Conservation (phyloP, 176 grass and related monocot species). For the maize (Zea mays) region DNA sequence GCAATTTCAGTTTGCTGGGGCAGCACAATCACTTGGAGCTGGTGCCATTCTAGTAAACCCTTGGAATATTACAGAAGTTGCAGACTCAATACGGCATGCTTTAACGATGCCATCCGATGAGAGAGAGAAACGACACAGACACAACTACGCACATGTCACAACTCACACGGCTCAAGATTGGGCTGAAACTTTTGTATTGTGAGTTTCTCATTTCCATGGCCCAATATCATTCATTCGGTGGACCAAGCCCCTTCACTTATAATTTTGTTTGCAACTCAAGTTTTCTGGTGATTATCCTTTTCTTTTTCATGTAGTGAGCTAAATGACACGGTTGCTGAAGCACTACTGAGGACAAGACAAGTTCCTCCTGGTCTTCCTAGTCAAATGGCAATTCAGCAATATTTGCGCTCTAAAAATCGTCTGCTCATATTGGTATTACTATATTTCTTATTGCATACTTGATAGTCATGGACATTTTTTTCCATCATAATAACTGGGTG, state of each 20-base stretch:
- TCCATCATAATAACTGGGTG: not conserved
- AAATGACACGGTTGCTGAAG: slow-evolving; percentile 93
- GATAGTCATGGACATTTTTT: not conserved
- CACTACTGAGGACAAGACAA: slow-evolving; percentile 89
- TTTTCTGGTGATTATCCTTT: slow-evolving; percentile 26
- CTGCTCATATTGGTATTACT: slow-evolving; percentile 85
- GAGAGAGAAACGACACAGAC: slow-evolving; percentile 94
- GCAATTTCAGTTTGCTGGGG: slow-evolving; percentile 87
- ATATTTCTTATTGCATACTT: slow-evolving; percentile 18
- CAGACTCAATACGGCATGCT: slow-evolving; percentile 63
- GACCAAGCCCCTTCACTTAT: too few relatives aligned
- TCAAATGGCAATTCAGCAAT: slow-evolving; percentile 60
- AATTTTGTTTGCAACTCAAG: not conserved
- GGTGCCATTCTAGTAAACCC: slow-evolving; percentile 96
- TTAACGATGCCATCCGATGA: slow-evolving; percentile 78
- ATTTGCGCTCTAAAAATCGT: slow-evolving; percentile 72
- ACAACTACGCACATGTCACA: slow-evolving; percentile 96
- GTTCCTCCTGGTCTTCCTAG: slow-evolving; percentile 78
- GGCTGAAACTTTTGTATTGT: slow-evolving; percentile 99
- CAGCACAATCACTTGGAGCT: slow-evolving; percentile 97
- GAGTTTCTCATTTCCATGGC: slow-evolving; percentile 37
- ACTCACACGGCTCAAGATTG: slow-evolving; percentile 98
- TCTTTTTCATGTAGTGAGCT: slow-evolving; percentile 65
- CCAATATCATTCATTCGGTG: not conserved
- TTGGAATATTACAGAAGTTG: slow-evolving; percentile 97